Evolutionary conservation across 768 basidiomycete genomes (phyloP), one percentile per base, ranked within the genome.

Genomic region (Mycena rebaudengoi): DNA sequence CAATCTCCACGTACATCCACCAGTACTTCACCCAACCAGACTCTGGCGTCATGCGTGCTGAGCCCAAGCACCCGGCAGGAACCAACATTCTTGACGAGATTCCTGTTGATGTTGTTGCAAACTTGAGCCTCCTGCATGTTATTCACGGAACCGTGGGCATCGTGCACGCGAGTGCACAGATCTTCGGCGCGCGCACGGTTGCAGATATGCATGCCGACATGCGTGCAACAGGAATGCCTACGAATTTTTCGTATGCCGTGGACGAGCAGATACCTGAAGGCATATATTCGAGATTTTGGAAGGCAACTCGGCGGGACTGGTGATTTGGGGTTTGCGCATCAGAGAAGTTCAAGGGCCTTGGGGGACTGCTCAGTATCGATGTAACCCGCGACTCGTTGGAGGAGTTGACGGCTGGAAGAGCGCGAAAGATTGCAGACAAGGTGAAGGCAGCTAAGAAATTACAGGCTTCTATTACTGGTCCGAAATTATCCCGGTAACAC

Each of bases 71-170:
- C 7, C 4, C 35, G 2, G 20, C 23, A 7, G 46, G 46, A 25
- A 8, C 45, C 2, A 58, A 60, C 39, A 18, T 50, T 5, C n/a
- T 60, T 0, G 58, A 60, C 21, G 58, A 60, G 39, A 29, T 60
- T 21, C 58, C 58, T 7, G 58, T 60, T 1, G 46, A 60, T 29
- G 20, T 50, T 5, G 48, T 33, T 1, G 58, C 58, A 20, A 60
- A 60, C n/a, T 14, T 50, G 2, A 13, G 49, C 7, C 58, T 60
- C 18, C 58, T 60, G 18, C 58, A 50, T n/a, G 3, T 5, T 14
- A 20, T 25, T 1, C 18, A 41, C 2, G 57, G 39, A 1, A 30
- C 33, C 14, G n/a, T 2, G 2, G 48, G 58, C 13, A 21, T 43
- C 21, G 37, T 50, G 14, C 58, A 60, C 30, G 58, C 58, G 21